These are phyloP conservation scores for Sclerotinia subarctica DNA, from an alignment of 2,329 filamentous ascomycete species.

Conservation along the genomic window DNA sequence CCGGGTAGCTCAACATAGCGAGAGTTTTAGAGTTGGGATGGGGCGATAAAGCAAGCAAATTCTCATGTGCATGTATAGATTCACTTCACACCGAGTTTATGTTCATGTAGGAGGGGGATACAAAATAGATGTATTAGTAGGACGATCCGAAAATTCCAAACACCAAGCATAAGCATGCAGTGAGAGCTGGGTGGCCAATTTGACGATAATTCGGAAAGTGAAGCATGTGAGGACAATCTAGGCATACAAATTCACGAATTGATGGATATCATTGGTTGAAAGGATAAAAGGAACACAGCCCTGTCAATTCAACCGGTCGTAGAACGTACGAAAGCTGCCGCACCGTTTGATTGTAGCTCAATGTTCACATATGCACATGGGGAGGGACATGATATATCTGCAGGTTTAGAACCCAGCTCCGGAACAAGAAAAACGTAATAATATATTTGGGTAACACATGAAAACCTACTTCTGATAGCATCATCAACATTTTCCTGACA, in stretches of 20 bases:
- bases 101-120: constrained; percentile 8
- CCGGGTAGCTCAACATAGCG: constrained; percentile 14
- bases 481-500: not conserved
- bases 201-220: constrained; percentile 16
- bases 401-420: constrained; percentile 6
- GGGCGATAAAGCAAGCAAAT: constrained; percentile 15
- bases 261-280: constrained; percentile 8
- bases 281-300: constrained; percentile 11
- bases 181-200: constrained; percentile 18
- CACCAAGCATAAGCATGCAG: constrained; percentile 19
- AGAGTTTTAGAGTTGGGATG: constrained; percentile 13
- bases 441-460: constrained; percentile 2
- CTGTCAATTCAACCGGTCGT: constrained; percentile 6
- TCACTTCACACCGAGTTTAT: constrained; percentile 21
- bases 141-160: constrained; percentile 8
- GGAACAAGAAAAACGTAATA: constrained; percentile 8
- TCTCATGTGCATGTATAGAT: constrained; percentile 12
- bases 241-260: constrained; percentile 9
- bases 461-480: not conserved
- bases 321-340: not conserved
- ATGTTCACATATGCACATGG: constrained; percentile 4
- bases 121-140: constrained; percentile 15
- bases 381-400: constrained; percentile 12
- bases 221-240: constrained; percentile 17
- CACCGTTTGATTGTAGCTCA: constrained; percentile 11